Conservation (phyloP, 768 basidiomycete genomes). For the Russula earlei region DNA sequence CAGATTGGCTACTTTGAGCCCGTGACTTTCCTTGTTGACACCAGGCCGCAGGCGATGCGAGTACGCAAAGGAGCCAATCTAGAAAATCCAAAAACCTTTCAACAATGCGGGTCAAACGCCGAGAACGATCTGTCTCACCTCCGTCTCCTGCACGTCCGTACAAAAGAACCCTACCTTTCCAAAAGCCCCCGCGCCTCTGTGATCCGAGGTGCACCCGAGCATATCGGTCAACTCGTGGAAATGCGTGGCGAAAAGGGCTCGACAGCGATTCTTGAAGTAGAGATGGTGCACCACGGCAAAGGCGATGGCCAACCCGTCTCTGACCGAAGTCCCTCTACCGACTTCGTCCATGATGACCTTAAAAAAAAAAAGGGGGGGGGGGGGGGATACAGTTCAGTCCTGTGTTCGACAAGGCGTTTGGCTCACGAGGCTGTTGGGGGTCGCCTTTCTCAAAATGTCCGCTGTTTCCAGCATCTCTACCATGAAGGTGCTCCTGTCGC, state of each 20-base stretch:
- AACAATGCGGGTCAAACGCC: neutral
- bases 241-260: constrained; percentile 96
- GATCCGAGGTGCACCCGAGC: constrained; percentile 49
- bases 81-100: neutral
- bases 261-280: constrained; percentile 55
- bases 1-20: constrained; percentile 78
- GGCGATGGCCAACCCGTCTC: constrained; percentile 88
- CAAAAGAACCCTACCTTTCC: constrained; percentile 73
- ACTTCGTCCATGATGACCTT: constrained; percentile 99
- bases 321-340: constrained; percentile 89
- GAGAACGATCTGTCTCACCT: constrained; percentile 37
- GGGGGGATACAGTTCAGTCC: too few relatives aligned
- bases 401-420: neutral
- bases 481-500: constrained; percentile 95
- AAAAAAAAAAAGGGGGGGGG: too few relatives aligned
- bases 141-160: constrained; percentile 73
- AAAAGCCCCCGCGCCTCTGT: constrained; percentile 41
- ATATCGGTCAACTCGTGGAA: constrained; percentile 90
- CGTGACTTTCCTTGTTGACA: constrained; percentile 86
- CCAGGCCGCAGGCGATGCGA: constrained; percentile 74
- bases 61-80: constrained; percentile 78
- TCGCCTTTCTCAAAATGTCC: constrained; percentile 80
- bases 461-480: constrained; percentile 96
- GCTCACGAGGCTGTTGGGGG: constrained; percentile 69
- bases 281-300: constrained; percentile 86